Percentiles rank a stretch among this genome's conserved stretches.
These are phyloP conservation scores for Hyaloscypha hepaticicola DNA, from an alignment of 495 filamentous ascomycete genomes.

Conservation along the genomic window DNA sequence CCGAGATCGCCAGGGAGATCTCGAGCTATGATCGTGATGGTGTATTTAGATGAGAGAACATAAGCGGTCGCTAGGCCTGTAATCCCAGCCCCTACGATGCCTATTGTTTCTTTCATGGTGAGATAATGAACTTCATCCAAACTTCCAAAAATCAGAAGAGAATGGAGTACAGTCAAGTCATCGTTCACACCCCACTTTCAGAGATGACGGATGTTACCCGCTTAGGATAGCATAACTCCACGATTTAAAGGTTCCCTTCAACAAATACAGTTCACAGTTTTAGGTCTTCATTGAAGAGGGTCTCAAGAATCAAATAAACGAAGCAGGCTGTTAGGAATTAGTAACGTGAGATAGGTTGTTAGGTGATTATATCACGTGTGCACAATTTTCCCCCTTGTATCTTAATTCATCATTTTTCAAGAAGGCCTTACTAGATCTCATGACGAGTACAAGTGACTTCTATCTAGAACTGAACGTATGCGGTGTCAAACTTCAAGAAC, in stretches of 20 bases:
- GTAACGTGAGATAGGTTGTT: not conserved
- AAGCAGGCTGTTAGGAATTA: not conserved
- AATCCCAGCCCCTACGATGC: conserved; percentile 29
- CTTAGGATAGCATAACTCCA: not conserved
- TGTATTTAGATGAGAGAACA: conserved; percentile 23
- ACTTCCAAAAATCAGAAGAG: not conserved
- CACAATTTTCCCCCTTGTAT: not conserved
- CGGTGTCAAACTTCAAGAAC: not conserved
- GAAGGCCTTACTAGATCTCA: no score
- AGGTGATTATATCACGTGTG: not conserved
- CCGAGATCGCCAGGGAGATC: conserved; percentile 29
- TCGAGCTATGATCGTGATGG: conserved; percentile 27
- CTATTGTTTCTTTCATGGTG: conserved; percentile 45
- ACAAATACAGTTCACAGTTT: no score
- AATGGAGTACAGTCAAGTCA: not conserved
- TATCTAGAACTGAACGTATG: not conserved
- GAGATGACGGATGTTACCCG: not conserved
- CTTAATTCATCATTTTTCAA: not conserved
- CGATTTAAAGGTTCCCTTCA: not conserved
- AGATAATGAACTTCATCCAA: conserved; percentile 47
- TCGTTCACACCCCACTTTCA: conserved; percentile 5
- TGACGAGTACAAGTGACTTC: not conserved
- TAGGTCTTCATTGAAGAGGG: not conserved
- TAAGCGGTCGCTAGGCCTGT: conserved; percentile 28
- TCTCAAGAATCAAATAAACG: not conserved